Conservation (phyloP, 2,329 filamentous ascomycete species). For the Diaporthe sp. region DNA sequence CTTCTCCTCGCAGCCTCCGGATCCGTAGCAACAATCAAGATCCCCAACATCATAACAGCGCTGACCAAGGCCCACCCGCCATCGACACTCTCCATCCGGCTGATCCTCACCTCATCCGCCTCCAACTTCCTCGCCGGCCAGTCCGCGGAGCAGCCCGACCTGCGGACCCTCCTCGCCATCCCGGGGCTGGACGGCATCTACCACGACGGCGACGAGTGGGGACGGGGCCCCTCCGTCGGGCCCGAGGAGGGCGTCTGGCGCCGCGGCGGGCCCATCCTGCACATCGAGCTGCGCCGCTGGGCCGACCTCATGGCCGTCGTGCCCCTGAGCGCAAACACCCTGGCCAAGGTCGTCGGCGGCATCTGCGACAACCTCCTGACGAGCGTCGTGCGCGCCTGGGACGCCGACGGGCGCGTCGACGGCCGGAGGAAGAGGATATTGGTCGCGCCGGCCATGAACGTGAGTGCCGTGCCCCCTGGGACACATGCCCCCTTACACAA, state of each 20-base stretch:
- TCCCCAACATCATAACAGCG: slow-evolving; percentile 73
- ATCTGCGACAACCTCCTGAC: slow-evolving; percentile 83
- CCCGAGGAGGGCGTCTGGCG: slow-evolving; percentile 75
- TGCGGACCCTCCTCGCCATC: slow-evolving; percentile 69
- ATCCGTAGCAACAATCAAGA: slow-evolving; percentile 89
- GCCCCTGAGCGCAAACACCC: slow-evolving; percentile 84
- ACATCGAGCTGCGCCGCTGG: slow-evolving; percentile 89
- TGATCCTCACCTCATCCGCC: slow-evolving; percentile 83
- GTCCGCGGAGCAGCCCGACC: slow-evolving; percentile 79
- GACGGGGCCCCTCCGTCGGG: slow-evolving; percentile 42
- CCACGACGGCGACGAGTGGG: slow-evolving; percentile 88
- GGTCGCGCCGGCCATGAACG: slow-evolving; percentile 66
- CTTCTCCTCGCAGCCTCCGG: slow-evolving; percentile 45
- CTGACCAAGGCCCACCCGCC: slow-evolving; percentile 58
- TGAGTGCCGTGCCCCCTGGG: slow-evolving; percentile 56
- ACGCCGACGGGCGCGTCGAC: slow-evolving; percentile 75
- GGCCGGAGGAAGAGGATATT: slow-evolving; percentile 74
- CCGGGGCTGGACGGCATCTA: slow-evolving; percentile 86
- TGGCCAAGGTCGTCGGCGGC: slow-evolving; percentile 86
- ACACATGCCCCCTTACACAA: not conserved
- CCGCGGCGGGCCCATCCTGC: slow-evolving; percentile 83
- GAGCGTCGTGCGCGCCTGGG: slow-evolving; percentile 86
- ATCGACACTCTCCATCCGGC: slow-evolving; percentile 79
- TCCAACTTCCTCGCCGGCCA: slow-evolving; percentile 82
- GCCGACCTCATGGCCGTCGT: slow-evolving; percentile 84